These are phyloP conservation scores for Noccaea bulbosa DNA, from an alignment of 345 rosid species.

Conservation along the genomic window DNA sequence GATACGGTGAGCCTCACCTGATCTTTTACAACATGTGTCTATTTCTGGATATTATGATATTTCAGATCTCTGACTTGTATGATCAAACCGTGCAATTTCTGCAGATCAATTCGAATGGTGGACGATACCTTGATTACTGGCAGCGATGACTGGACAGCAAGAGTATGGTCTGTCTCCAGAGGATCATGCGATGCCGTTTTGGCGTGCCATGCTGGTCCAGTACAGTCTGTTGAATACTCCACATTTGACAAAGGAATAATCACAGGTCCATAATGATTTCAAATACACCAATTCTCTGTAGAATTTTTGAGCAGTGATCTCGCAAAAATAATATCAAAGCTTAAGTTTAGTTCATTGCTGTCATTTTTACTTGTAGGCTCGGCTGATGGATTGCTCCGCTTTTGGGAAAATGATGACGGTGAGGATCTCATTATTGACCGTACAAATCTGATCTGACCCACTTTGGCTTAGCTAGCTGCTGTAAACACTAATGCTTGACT, in stretches of 20 bases:
- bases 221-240: conserved; percentile 83
- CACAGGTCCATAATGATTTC: conserved; percentile 61
- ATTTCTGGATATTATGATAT: background rate
- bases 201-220: conserved; percentile 97
- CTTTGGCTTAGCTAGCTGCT: conserved; percentile 2
- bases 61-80: conserved; percentile 15
- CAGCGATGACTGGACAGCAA: conserved; percentile 99
- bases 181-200: conserved; percentile 92
- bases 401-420: conserved; percentile 98
- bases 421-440: conserved; percentile 36
- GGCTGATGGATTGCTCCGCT: conserved; percentile 94
- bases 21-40: conserved; percentile 22
- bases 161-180: conserved; percentile 94
- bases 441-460: conserved; percentile 14
- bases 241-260: conserved; percentile 83
- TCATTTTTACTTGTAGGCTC: conserved; percentile 67
- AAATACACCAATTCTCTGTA: background rate
- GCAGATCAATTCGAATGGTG: conserved; percentile 95
- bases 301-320: too few relatives aligned
- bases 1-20: conserved; percentile 75
- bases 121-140: conserved; percentile 94
- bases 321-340: conserved; percentile 19
- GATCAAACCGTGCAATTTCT: conserved; percentile 39
- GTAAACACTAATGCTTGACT: background rate
- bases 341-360: conserved; percentile 18